phyloP scores from a whole-genome alignment of 2,329 filamentous ascomycete species.

The Cercospora brassicicola region DNA sequence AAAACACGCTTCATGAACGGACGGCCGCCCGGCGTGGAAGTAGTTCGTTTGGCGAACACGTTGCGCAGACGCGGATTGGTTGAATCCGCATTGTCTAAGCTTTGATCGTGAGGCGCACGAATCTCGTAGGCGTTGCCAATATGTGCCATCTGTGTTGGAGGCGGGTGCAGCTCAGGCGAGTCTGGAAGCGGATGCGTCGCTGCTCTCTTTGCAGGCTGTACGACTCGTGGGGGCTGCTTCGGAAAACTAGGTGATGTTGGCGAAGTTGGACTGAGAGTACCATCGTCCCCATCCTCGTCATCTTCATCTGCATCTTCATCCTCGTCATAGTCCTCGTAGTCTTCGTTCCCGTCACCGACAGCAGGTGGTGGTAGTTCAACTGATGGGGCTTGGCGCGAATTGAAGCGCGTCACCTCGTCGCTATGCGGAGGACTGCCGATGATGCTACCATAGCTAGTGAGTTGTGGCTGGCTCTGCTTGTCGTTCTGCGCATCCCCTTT shows the following conservation, averaged over 20 bases:
- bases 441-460: slow-evolving; percentile 65
- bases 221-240: neutral
- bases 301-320: slow-evolving; percentile 15
- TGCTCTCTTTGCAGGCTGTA: slow-evolving; percentile 2
- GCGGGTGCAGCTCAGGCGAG: slow-evolving; percentile 16
- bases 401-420: slow-evolving; percentile 20
- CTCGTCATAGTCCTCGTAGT: slow-evolving; percentile 9
- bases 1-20: slow-evolving; percentile 33
- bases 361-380: slow-evolving; percentile 65
- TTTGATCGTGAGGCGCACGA: slow-evolving; percentile 20
- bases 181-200: slow-evolving; percentile 2
- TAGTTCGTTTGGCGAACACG: slow-evolving; percentile 42
- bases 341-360: slow-evolving; percentile 36
- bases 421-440: slow-evolving; percentile 53
- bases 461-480: slow-evolving; percentile 21
- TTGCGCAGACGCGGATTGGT: slow-evolving; percentile 33
- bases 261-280: slow-evolving; percentile 11
- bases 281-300: slow-evolving; percentile 11
- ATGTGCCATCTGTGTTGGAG: slow-evolving; percentile 30
- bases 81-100: neutral
- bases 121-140: slow-evolving; percentile 33
- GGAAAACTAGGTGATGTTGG: slow-evolving; percentile 4
- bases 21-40: slow-evolving; percentile 40
- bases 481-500: slow-evolving; percentile 13
- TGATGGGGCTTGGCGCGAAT: slow-evolving; percentile 44